A percentile compares a stretch with the other conserved stretches of the same genome.
Conservation (phyloP, 2,329 filamentous ascomycete species). For the Aspergillus latus region DNA sequence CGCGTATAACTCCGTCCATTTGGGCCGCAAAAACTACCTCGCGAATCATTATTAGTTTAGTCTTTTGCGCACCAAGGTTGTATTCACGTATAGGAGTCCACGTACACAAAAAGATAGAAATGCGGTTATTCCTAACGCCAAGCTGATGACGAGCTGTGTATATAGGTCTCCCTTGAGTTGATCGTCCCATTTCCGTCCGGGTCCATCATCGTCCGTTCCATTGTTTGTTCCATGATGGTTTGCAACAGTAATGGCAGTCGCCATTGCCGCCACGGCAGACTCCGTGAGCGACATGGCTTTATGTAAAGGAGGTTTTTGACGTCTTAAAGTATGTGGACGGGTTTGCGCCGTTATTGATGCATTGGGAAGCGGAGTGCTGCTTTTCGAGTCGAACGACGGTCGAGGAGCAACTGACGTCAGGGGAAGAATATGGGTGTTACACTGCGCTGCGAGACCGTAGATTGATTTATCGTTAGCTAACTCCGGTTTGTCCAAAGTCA, state of each 20-base stretch:
- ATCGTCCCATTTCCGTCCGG: slow-evolving; percentile 29
- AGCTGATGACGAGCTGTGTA: slow-evolving; percentile 47
- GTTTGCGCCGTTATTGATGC: slow-evolving; percentile 13
- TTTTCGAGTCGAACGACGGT: slow-evolving; percentile 11
- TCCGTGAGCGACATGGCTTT: slow-evolving; percentile 33
- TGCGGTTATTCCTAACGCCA: slow-evolving; percentile 43
- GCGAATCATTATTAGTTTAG: slow-evolving; percentile 16
- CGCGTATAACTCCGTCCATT: slow-evolving; percentile 89
- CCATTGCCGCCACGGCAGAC: slow-evolving; percentile 26
- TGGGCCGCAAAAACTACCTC: slow-evolving; percentile 72
- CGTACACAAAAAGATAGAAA: slow-evolving; percentile 49
- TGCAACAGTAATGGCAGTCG: slow-evolving; percentile 24
- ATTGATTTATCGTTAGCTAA: not conserved
- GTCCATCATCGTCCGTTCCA: slow-evolving; percentile 18
- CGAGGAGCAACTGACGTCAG: slow-evolving; percentile 30
- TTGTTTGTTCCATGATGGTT: slow-evolving; percentile 20
- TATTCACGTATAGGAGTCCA: not conserved
- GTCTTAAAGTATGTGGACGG: not conserved
- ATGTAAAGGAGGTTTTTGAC: slow-evolving; percentile 1
- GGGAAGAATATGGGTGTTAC: slow-evolving; percentile 9
- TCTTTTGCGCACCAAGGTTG: not conserved
- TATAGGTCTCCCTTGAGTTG: slow-evolving; percentile 41
- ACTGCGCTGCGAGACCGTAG: not conserved
- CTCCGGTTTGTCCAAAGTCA: not conserved
- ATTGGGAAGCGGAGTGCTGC: slow-evolving; percentile 15